phyloP scores from a whole-genome alignment of 176 grass and related monocot species.

The Zoysia japonica region DNA sequence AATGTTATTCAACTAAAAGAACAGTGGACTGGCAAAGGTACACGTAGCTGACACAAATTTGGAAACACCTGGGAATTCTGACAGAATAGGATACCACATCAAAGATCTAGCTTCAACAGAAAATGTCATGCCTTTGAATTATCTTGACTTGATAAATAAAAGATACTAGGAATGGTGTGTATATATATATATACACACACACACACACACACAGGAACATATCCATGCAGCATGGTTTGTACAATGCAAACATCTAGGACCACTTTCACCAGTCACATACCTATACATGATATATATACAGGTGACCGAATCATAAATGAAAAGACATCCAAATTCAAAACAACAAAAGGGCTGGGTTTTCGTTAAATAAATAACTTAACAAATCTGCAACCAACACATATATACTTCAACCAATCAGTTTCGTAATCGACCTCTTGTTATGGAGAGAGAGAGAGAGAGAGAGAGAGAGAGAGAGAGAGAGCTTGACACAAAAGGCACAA shows the following conservation, averaged over 20 bases:
- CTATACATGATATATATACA: slow-evolving; percentile 31
- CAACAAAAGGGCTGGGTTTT: neutral
- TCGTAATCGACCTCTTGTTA: slow-evolving; percentile 32
- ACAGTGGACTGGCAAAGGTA: neutral
- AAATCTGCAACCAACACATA: slow-evolving; percentile 4
- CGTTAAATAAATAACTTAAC: slow-evolving; percentile 3
- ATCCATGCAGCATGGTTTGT: slow-evolving; percentile 28
- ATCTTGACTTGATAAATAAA: slow-evolving; percentile 18
- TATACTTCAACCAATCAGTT: slow-evolving; percentile 29
- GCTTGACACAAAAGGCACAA: neutral
- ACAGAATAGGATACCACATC: neutral
- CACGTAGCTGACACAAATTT: neutral
- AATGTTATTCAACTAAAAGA: too few species aligned
- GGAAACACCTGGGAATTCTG: neutral
- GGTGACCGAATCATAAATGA: neutral
- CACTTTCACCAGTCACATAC: slow-evolving; percentile 26
- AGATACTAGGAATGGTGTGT: neutral
- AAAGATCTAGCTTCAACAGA: neutral
- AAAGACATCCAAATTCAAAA: slow-evolving; percentile 2
- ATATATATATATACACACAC: neutral
- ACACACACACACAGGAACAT: slow-evolving; percentile 1
- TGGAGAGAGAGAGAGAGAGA: slow-evolving; percentile 20
- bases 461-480: slow-evolving; percentile 15
- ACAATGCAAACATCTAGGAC: slow-evolving; percentile 3
- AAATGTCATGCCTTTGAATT: neutral